phyloP scores from a whole-genome alignment of 805 yeast species.

The Sungouiella blattae region DNA sequence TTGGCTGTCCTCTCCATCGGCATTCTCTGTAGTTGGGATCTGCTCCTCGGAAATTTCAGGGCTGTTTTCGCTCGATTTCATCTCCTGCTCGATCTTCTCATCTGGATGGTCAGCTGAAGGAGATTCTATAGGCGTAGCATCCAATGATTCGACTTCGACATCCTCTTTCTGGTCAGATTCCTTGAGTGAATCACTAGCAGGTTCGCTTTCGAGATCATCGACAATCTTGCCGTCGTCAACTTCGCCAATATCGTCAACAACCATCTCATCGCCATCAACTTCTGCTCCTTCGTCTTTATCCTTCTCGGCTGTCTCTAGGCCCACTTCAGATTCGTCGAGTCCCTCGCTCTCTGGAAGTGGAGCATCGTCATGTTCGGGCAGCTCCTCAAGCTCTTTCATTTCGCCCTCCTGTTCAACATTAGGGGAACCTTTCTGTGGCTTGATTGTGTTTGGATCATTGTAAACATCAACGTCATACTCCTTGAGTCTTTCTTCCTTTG shows the following conservation, averaged over 20 bases:
- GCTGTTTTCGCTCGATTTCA: too few species aligned
- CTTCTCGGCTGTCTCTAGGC: too few species aligned
- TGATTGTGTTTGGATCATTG: too few species aligned
- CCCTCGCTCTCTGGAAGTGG: too few species aligned
- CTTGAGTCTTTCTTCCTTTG: slow-evolving; percentile 3
- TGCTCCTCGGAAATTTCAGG: too few species aligned
- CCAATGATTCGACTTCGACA: slow-evolving; percentile 2
- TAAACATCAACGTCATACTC: slow-evolving; percentile 4
- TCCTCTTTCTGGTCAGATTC: slow-evolving; percentile 3
- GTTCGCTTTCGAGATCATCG: background rate
- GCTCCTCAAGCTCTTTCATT: too few species aligned
- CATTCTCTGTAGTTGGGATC: background rate
- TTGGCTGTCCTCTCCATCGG: background rate
- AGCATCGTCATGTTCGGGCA: too few species aligned
- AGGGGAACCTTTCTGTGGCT: too few species aligned
- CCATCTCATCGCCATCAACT: slow-evolving; percentile 1
- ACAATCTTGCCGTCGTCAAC: background rate
- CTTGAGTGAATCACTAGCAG: slow-evolving; percentile 4
- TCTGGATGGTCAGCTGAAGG: too few species aligned
- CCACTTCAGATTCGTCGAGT: too few species aligned
- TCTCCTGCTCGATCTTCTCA: too few species aligned
- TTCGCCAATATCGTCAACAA: background rate
- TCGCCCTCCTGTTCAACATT: slow-evolving; percentile 3
- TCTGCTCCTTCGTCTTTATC: slow-evolving; percentile 10
- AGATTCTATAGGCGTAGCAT: too few species aligned